Evolutionary conservation across 108 stramenopile genomes (phyloP).

Genomic region (Bacterosira constricta): DNA sequence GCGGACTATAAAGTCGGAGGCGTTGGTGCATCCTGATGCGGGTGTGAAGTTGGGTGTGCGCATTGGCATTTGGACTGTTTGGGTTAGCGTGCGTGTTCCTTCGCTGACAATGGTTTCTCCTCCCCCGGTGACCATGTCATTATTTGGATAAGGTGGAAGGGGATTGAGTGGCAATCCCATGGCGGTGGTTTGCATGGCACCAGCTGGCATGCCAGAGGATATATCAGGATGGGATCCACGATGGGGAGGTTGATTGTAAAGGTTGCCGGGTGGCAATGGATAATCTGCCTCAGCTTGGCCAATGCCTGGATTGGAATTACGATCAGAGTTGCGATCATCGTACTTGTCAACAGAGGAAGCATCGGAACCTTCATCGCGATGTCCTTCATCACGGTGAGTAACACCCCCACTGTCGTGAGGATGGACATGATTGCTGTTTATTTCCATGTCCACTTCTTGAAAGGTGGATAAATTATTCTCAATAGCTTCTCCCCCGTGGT

Average conservation of each 20-base stretch:
- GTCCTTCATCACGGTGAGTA: not conserved
- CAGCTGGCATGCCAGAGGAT: not conserved
- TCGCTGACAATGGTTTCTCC: constrained; percentile 56
- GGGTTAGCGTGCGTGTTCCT: constrained; percentile 86
- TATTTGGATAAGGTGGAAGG: not conserved
- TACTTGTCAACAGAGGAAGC: constrained; percentile 31
- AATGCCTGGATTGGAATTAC: not conserved
- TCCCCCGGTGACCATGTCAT: not conserved
- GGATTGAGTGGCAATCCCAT: constrained; percentile 2
- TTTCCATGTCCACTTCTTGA: not conserved
- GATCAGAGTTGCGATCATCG: constrained; percentile 41
- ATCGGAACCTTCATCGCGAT: constrained; percentile 21
- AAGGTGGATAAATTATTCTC: not conserved
- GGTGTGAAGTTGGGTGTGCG: constrained; percentile 87
- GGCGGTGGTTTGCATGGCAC: not conserved
- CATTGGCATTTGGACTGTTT: constrained; percentile 90
- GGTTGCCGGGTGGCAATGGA: not conserved
- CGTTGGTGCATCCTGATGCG: constrained; percentile 91
- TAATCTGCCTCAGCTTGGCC: not conserved
- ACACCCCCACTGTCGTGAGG: not conserved
- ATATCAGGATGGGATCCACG: not conserved
- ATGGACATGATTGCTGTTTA: not conserved
- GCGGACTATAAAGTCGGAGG: constrained; percentile 92
- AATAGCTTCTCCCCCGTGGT: constrained; percentile 3
- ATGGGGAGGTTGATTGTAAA: not conserved